Conservation (phyloP, 768 basidiomycete genomes). For the Lactarius evosmus region DNA sequence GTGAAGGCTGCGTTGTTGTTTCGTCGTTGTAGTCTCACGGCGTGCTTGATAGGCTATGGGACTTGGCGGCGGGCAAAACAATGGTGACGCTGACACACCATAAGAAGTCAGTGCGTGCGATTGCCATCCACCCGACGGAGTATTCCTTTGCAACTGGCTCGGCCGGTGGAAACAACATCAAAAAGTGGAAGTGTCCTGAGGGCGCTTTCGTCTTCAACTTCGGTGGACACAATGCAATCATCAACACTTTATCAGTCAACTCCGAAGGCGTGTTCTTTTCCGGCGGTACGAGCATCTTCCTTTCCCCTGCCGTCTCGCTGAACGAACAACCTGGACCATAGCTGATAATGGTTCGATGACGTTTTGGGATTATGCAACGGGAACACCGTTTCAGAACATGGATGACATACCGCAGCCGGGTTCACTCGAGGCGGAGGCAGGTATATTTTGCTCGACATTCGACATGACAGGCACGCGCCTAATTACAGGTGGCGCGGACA, state of each 20-base stretch:
- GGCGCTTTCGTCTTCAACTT: conserved; percentile 97
- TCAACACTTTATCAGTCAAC: conserved; percentile 93
- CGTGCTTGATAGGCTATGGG: conserved; percentile 69
- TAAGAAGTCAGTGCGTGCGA: conserved; percentile 93
- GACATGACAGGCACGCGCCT: conserved; percentile 92
- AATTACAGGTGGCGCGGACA: conserved; percentile 96
- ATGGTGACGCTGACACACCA: conserved; percentile 98
- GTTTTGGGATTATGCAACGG: conserved; percentile 94
- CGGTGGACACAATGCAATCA: conserved; percentile 92
- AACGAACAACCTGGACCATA: conserved; percentile 33
- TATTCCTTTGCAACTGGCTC: conserved; percentile 95
- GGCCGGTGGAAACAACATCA: conserved; percentile 99
- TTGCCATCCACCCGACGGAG: conserved; percentile 94
- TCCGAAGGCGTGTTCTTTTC: conserved; percentile 96
- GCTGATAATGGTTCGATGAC: conserved; percentile 90
- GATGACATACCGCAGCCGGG: conserved; percentile 96
- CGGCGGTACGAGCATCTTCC: conserved; percentile 57
- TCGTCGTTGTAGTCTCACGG: conserved; percentile 11
- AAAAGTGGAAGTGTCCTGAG: conserved; percentile 99
- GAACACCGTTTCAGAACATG: conserved; percentile 90
- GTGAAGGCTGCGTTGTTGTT: conserved; percentile 28
- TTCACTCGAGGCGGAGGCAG: conserved; percentile 96
- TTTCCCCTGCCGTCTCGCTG: not conserved
- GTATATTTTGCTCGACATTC: conserved; percentile 95
- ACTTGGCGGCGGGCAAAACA: conserved; percentile 95